Conservation (phyloP, 2,329 filamentous ascomycete species). For the Teratosphaeria nubilosa region DNA sequence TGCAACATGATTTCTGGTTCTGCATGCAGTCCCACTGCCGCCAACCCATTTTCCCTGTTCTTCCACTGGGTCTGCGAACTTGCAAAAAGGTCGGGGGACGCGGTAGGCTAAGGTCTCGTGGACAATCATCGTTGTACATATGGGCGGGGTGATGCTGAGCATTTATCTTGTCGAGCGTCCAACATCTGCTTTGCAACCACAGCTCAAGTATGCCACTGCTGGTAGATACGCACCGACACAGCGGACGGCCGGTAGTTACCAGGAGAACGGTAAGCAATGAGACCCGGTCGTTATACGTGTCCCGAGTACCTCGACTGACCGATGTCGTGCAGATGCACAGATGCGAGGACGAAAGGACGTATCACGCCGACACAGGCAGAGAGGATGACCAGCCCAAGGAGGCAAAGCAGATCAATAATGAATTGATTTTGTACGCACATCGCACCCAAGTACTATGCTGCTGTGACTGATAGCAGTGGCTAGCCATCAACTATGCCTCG, state of each 20-base stretch:
- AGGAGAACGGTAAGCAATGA: not conserved
- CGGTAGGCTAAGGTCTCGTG: not conserved
- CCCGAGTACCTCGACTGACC: not conserved
- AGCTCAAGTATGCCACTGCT: not conserved
- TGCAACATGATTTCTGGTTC: not conserved
- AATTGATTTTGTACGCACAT: slow-evolving; percentile 17
- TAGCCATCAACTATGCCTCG: slow-evolving; percentile 32
- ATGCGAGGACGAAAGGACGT: slow-evolving; percentile 26
- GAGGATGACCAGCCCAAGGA: slow-evolving; percentile 31
- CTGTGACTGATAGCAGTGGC: slow-evolving; percentile 2
- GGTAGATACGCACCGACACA: not conserved
- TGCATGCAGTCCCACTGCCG: not conserved
- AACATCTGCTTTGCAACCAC: not conserved
- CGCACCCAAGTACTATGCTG: not conserved
- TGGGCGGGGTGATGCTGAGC: not conserved
- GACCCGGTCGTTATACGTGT: not conserved
- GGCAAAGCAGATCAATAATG: slow-evolving; percentile 19
- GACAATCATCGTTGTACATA: not conserved
- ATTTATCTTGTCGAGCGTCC: not conserved
- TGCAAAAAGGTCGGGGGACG: not conserved
- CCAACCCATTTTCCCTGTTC: not conserved
- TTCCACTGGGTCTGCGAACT: not conserved
- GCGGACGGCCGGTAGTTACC: not conserved
- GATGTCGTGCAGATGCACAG: slow-evolving; percentile 22
- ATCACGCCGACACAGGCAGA: slow-evolving; percentile 27